Evolutionary conservation across 2,329 filamentous ascomycete genomes (phyloP).

Genomic region (Alternaria viburni): DNA sequence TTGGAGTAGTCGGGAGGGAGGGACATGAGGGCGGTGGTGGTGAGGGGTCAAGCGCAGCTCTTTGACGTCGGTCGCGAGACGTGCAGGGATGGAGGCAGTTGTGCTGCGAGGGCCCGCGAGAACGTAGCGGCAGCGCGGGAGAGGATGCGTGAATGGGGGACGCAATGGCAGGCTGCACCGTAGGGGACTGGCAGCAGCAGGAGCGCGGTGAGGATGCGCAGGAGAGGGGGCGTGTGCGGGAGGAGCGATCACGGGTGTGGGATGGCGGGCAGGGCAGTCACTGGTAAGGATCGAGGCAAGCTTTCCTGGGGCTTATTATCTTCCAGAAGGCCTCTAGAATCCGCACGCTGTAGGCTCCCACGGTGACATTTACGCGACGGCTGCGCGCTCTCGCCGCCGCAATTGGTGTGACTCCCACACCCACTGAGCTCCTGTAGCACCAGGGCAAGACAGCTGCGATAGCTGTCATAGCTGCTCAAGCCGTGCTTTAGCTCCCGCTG

Average conservation of each 20-base stretch:
- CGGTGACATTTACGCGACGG: slow-evolving; percentile 10
- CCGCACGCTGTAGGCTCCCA: slow-evolving; percentile 3
- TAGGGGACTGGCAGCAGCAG: slow-evolving; percentile 1
- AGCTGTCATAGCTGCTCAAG: slow-evolving; percentile 1
- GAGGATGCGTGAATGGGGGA: not conserved
- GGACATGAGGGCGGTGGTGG: slow-evolving; percentile 44
- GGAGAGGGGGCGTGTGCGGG: slow-evolving; percentile 26
- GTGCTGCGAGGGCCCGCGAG: slow-evolving; percentile 30
- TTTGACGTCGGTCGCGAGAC: slow-evolving; percentile 47
- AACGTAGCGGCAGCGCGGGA: slow-evolving; percentile 31
- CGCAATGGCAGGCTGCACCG: slow-evolving; percentile 11
- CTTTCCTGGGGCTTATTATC: slow-evolving; percentile 25
- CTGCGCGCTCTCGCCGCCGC: slow-evolving; percentile 18
- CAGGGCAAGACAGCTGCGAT: slow-evolving; percentile 5
- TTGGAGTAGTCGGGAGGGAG: slow-evolving; percentile 55
- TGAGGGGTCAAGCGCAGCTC: slow-evolving; percentile 47
- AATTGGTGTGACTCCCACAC: slow-evolving; percentile 13
- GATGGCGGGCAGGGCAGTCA: slow-evolving; percentile 22
- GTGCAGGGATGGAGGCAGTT: slow-evolving; percentile 45
- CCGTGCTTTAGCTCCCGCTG: slow-evolving; percentile 24
- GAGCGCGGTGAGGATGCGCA: slow-evolving; percentile 23
- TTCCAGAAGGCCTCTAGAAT: slow-evolving; percentile 43
- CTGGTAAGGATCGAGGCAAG: slow-evolving; percentile 21
- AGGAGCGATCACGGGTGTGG: slow-evolving; percentile 21
- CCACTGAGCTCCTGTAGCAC: not conserved